These are phyloP conservation scores for Fusarium citri DNA, from an alignment of 2,329 filamentous ascomycete species.

Conservation along the genomic window DNA sequence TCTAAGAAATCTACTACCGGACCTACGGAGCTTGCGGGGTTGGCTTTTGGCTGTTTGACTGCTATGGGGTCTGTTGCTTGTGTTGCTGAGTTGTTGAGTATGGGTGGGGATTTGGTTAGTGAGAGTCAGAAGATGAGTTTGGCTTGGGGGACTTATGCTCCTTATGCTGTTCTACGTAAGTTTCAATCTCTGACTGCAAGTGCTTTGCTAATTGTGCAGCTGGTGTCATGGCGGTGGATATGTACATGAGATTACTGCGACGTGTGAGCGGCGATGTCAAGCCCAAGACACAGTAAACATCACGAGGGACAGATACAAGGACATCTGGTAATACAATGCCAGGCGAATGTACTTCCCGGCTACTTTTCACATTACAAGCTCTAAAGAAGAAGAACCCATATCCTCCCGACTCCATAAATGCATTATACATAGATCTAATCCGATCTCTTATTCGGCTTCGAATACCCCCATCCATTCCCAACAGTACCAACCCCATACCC, in stretches of 20 bases:
- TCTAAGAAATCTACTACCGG: conserved; percentile 52
- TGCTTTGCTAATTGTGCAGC: conserved; percentile 51
- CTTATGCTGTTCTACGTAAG: conserved; percentile 66
- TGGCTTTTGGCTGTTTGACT: conserved; percentile 64
- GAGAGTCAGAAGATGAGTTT: conserved; percentile 59
- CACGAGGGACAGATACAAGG: background rate
- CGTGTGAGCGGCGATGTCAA: conserved; percentile 53
- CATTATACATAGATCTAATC: conserved; percentile 51
- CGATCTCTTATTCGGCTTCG: conserved; percentile 60
- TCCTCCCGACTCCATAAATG: conserved; percentile 41
- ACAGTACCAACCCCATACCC: conserved; percentile 64
- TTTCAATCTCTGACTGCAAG: conserved; percentile 3
- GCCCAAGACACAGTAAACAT: conserved; percentile 53
- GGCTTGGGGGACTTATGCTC: conserved; percentile 62
- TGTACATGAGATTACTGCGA: conserved; percentile 63
- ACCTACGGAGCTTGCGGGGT: conserved; percentile 60
- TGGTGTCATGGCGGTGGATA: conserved; percentile 63
- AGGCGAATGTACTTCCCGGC: conserved; percentile 8
- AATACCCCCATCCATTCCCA: conserved; percentile 69
- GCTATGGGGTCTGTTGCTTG: conserved; percentile 64
- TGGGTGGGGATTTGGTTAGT: conserved; percentile 60
- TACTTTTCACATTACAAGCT: conserved; percentile 30
- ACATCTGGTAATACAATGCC: conserved; percentile 23
- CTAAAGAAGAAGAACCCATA: conserved; percentile 25
- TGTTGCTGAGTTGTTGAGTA: conserved; percentile 62